phyloP scores from a whole-genome alignment of 2,329 filamentous ascomycete genomes.

The Neurospora crassa region DNA sequence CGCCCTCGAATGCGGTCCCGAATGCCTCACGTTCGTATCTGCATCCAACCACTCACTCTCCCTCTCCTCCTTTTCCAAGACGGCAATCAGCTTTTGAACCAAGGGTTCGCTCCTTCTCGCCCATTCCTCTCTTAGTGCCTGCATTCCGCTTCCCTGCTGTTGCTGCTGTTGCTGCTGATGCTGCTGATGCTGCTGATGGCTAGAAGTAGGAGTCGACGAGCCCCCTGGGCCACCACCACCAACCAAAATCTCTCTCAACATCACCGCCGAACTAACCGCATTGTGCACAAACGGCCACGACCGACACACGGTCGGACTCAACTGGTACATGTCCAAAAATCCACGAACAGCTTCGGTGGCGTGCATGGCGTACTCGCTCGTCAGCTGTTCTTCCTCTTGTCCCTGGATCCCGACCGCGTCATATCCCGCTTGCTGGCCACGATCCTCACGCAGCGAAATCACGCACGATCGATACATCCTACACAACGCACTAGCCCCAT shows the following conservation, averaged over 20 bases:
- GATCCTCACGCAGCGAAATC: background rate
- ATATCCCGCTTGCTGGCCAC: background rate
- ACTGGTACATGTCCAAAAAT: slow-evolving; percentile 1
- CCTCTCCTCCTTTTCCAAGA: background rate
- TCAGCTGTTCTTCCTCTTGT: background rate
- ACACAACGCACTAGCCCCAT: background rate
- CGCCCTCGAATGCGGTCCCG: background rate
- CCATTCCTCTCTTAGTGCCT: background rate
- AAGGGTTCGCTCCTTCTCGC: background rate
- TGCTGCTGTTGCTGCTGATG: background rate
- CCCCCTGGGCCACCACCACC: background rate
- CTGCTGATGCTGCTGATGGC: background rate
- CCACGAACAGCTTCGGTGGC: background rate
- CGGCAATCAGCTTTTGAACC: background rate
- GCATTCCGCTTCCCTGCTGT: background rate
- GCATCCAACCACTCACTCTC: slow-evolving; percentile 1
- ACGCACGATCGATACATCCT: background rate
- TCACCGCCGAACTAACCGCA: background rate
- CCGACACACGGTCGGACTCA: slow-evolving; percentile 1
- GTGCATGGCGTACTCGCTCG: background rate
- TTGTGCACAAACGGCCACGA: slow-evolving; percentile 3
- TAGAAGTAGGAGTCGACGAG: background rate
- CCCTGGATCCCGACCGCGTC: background rate
- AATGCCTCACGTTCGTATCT: slow-evolving; percentile 2
- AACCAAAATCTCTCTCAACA: background rate